phyloP scores from a whole-genome alignment of 2,329 filamentous ascomycete species.

The Cladophialophora chaetospira region DNA sequence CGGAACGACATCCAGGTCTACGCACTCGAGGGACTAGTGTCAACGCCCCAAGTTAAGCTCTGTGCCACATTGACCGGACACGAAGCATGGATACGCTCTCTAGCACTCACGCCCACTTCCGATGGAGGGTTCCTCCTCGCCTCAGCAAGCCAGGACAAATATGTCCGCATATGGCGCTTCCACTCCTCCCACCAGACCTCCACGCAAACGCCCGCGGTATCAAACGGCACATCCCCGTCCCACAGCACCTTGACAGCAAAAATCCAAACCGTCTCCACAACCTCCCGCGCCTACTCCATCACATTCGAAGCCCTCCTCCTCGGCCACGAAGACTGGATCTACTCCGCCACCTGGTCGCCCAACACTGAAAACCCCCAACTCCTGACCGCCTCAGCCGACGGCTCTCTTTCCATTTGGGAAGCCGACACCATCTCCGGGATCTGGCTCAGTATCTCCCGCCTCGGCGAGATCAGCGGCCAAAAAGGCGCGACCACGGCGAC shows the following conservation, averaged over 20 bases:
- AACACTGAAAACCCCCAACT: conserved; percentile 63
- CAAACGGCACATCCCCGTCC: too few relatives aligned
- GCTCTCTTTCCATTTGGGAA: conserved; percentile 92
- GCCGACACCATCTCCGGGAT: conserved; percentile 80
- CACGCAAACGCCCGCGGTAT: not conserved
- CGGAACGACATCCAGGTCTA: conserved; percentile 80
- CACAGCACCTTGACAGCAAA: conserved; percentile 77
- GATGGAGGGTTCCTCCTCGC: conserved; percentile 75
- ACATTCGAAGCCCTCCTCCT: conserved; percentile 93
- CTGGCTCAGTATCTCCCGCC: conserved; percentile 81
- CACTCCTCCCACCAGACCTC: conserved; percentile 59
- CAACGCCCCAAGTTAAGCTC: conserved; percentile 61
- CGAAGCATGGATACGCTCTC: conserved; percentile 89
- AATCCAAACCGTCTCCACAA: conserved; percentile 71
- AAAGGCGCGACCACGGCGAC: conserved; percentile 97
- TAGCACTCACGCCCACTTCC: conserved; percentile 73
- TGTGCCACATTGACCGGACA: conserved; percentile 82
- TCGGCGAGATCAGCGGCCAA: conserved; percentile 91
- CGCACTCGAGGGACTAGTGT: conserved; percentile 53
- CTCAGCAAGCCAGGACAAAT: conserved; percentile 96
- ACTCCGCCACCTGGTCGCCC: conserved; percentile 76
- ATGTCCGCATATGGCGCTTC: conserved; percentile 89
- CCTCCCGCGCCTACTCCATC: conserved; percentile 68
- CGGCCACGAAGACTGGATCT: conserved; percentile 98
- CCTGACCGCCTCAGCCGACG: conserved; percentile 90